Evolutionary conservation across 108 stramenopile species (phyloP).

Genomic region (Seminavis robusta): DNA sequence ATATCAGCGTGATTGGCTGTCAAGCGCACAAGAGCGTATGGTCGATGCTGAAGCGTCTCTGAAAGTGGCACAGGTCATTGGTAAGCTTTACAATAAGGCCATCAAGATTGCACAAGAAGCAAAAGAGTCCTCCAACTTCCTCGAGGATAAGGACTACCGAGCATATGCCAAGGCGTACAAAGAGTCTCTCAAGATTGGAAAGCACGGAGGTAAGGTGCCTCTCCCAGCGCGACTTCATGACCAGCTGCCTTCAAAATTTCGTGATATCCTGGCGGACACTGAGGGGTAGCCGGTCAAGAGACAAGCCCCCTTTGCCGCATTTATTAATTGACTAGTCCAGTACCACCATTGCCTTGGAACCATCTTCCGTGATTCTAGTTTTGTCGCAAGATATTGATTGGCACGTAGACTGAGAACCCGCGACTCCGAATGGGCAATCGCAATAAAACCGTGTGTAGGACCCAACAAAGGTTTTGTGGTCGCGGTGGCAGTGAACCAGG

Average conservation of each 20-base stretch:
- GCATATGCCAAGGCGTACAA: constrained; percentile 36
- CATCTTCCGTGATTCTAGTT: background rate
- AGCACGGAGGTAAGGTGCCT: constrained; percentile 29
- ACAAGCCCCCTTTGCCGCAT: background rate
- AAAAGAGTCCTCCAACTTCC: background rate
- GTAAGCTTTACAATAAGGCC: constrained; percentile 21
- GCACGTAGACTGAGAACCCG: too few relatives aligned
- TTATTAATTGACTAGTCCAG: background rate
- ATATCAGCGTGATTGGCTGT: constrained; percentile 27
- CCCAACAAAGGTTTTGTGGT: constrained; percentile 27
- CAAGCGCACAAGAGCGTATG: constrained; percentile 29
- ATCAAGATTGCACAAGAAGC: constrained; percentile 16
- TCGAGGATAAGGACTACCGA: constrained; percentile 24
- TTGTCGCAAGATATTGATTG: background rate
- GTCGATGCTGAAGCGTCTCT: constrained; percentile 4
- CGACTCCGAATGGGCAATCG: constrained; percentile 25
- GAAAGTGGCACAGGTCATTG: constrained; percentile 12
- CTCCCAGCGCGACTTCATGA: background rate
- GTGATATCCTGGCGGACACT: background rate
- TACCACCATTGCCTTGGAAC: background rate
- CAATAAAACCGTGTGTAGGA: constrained; percentile 28
- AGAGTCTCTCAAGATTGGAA: constrained; percentile 35
- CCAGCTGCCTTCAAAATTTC: background rate
- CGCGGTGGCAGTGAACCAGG: constrained; percentile 13
- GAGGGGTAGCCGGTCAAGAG: too few relatives aligned